Conservation (phyloP, 208 protist genomes). For the Leishmania lainsoni region DNA sequence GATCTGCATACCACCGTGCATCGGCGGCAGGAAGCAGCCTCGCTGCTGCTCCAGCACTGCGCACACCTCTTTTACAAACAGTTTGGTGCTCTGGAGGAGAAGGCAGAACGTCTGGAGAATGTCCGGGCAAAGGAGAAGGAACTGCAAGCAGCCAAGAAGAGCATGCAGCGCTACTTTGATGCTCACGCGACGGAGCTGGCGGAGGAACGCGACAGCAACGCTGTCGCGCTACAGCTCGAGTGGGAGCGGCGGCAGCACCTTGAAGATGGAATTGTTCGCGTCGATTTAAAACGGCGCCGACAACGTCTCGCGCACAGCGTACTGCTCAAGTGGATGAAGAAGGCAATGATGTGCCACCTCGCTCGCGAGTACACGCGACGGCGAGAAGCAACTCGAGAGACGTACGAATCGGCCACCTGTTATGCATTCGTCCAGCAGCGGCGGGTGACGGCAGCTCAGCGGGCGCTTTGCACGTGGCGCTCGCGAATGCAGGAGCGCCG, state of each 20-base stretch:
- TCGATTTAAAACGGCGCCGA: not conserved
- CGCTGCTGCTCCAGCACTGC: slow-evolving; percentile 40
- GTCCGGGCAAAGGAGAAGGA: slow-evolving; percentile 37
- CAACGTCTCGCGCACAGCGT: slow-evolving; percentile 14
- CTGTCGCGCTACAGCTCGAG: slow-evolving; percentile 21
- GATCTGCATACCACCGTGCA: slow-evolving; percentile 37
- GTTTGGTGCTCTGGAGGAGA: slow-evolving; percentile 36
- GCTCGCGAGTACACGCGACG: slow-evolving; percentile 15
- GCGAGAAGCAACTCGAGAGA: slow-evolving; percentile 3
- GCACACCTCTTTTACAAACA: slow-evolving; percentile 30
- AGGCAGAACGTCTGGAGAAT: slow-evolving; percentile 29
- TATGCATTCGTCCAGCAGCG: slow-evolving; percentile 17
- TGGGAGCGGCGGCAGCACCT: slow-evolving; percentile 33
- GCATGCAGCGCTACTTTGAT: slow-evolving; percentile 70
- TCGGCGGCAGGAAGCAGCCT: slow-evolving; percentile 45
- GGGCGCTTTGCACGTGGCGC: slow-evolving; percentile 12
- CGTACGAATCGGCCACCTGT: slow-evolving; percentile 7
- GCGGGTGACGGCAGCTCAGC: not conserved
- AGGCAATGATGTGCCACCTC: slow-evolving; percentile 29
- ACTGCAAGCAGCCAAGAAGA: slow-evolving; percentile 43
- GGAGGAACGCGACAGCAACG: slow-evolving; percentile 27
- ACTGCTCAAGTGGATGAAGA: slow-evolving; percentile 30
- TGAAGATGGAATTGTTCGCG: slow-evolving; percentile 6
- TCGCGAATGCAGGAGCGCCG: slow-evolving; percentile 14
- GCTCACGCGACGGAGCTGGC: slow-evolving; percentile 34